phyloP scores from a whole-genome alignment of 148 eudicot genomes.

The Limonium bicolor region DNA sequence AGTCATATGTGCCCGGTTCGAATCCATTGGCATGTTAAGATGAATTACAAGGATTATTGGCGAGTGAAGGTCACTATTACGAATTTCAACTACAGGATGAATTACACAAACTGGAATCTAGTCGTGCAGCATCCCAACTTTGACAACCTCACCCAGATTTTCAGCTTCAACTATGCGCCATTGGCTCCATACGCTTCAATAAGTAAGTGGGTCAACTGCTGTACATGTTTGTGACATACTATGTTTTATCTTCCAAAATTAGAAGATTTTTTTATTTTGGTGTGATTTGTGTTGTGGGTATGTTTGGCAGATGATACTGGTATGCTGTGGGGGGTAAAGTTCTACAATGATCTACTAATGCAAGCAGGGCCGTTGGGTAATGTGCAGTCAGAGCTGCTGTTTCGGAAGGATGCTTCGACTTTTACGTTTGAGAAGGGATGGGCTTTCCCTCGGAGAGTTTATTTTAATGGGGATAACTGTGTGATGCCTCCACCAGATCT shows the following conservation, averaged over 20 bases:
- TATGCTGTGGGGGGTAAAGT: conserved; percentile 77
- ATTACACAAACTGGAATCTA: conserved; percentile 72
- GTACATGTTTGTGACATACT: not conserved
- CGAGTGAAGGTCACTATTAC: conserved; percentile 68
- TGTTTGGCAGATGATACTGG: conserved; percentile 64
- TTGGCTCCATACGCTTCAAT: conserved; percentile 51
- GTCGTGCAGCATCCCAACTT: conserved; percentile 83
- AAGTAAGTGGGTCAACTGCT: conserved; percentile 53
- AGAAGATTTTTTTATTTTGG: not conserved
- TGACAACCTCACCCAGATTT: conserved; percentile 80
- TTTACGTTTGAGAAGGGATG: conserved; percentile 66
- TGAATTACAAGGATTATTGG: conserved; percentile 84
- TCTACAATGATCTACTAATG: conserved; percentile 64
- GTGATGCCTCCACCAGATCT: conserved; percentile 63
- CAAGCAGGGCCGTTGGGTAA: conserved; percentile 66
- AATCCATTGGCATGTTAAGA: conserved; percentile 89
- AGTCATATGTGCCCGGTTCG: conserved; percentile 90
- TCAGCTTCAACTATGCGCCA: conserved; percentile 92
- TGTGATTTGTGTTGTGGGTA: no score
- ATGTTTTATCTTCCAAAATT: not conserved
- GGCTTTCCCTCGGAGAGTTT: conserved; percentile 76
- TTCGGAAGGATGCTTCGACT: conserved; percentile 53
- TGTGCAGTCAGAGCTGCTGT: conserved; percentile 64
- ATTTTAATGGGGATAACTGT: conserved; percentile 84
- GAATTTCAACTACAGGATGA: conserved; percentile 71